phyloP scores from a whole-genome alignment of 192 early-diverging fungal genomes.

The Backusella parvicylindrica region DNA sequence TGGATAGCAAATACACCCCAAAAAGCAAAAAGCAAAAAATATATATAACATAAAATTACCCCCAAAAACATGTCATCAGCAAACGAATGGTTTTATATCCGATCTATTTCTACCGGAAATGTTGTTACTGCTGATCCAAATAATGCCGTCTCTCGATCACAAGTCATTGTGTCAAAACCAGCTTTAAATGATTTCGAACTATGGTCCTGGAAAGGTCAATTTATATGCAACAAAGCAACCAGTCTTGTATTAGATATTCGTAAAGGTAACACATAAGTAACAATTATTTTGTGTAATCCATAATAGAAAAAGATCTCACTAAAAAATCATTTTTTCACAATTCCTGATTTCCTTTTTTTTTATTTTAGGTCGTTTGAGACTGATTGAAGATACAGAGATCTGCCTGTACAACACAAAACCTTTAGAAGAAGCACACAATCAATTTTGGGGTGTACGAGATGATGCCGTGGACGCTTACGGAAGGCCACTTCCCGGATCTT shows the following conservation, averaged over 20 bases:
- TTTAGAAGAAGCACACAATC: conserved; percentile 25
- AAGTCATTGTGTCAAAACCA: conserved; percentile 16
- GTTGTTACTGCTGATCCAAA: conserved; percentile 20
- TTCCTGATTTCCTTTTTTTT: background rate
- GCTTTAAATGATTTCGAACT: conserved; percentile 18
- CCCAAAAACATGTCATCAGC: background rate
- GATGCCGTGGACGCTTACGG: conserved; percentile 13
- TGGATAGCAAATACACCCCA: background rate
- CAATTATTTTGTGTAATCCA: background rate
- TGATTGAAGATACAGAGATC: conserved; percentile 42
- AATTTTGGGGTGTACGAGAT: conserved; percentile 24
- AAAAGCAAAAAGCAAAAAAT: background rate
- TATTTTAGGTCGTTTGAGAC: conserved; percentile 32
- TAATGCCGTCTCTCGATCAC: conserved; percentile 10
- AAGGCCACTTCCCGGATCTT: conserved; percentile 16
- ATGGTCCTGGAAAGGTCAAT: conserved; percentile 30
- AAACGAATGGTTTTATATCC: conserved; percentile 35
- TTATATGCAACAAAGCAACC: conserved; percentile 27
- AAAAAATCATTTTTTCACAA: background rate
- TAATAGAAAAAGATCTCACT: background rate
- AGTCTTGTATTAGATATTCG: conserved; percentile 32
- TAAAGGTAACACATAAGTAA: conserved; percentile 24
- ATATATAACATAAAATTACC: background rate
- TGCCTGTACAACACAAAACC: conserved; percentile 27
- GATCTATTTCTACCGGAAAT: conserved; percentile 22